Evolutionary conservation across 2,329 filamentous ascomycete species (phyloP).

Genomic region (Phialophora verrucosa): DNA sequence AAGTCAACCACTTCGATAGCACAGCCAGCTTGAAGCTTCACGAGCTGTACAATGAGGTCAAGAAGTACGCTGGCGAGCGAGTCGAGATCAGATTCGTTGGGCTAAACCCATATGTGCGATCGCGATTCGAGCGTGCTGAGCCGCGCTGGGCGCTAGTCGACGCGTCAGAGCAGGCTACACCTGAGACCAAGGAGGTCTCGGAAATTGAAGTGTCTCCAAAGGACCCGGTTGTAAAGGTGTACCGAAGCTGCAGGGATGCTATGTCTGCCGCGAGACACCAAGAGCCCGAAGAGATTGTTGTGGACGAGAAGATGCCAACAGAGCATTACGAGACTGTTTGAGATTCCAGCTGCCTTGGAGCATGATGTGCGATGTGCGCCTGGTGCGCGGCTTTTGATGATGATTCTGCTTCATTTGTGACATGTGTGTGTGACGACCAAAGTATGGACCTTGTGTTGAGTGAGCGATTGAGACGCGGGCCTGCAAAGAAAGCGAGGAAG

Average conservation of each 20-base stretch:
- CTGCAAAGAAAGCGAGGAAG: not conserved
- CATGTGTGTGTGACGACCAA: not conserved
- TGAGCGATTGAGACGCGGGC: not conserved
- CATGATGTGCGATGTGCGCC: not conserved
- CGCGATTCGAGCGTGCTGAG: conserved; percentile 42
- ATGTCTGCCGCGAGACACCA: conserved; percentile 1
- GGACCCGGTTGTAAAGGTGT: not conserved
- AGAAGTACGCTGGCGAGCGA: conserved; percentile 55
- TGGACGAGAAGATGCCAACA: conserved; percentile 1
- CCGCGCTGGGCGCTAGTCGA: conserved; percentile 43
- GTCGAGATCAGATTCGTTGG: conserved; percentile 58
- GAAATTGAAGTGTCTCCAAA: not conserved
- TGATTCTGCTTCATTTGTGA: not conserved
- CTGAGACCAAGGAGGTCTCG: not conserved
- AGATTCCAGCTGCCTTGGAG: not conserved
- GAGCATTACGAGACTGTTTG: conserved; percentile 7
- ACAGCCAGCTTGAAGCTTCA: conserved; percentile 59
- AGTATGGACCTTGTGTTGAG: not conserved
- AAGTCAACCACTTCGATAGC: conserved; percentile 61
- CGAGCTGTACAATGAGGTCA: conserved; percentile 56
- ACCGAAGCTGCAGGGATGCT: conserved; percentile 3
- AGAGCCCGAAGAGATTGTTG: conserved; percentile 1
- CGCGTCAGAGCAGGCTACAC: not conserved
- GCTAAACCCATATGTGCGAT: conserved; percentile 50
- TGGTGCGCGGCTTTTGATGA: not conserved